Conservation (phyloP, 1,139 yeast genomes). For the Nakaseomyces nivariensis region DNA sequence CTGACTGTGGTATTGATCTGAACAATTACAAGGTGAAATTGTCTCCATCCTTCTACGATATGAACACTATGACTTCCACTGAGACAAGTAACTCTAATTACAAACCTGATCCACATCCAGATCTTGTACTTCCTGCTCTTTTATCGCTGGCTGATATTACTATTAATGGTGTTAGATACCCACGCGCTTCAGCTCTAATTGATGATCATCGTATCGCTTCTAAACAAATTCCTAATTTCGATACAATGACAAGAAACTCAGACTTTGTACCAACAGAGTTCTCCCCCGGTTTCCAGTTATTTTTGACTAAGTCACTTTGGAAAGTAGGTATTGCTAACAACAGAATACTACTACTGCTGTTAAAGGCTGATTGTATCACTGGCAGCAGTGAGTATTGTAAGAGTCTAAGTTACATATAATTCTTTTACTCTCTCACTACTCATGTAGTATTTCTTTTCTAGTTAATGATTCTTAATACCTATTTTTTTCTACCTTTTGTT, state of each 20-base stretch:
- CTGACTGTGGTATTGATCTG: conserved; percentile 8
- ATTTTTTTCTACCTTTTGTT: too few species aligned
- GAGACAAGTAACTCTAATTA: conserved; percentile 3
- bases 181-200: conserved; percentile 16
- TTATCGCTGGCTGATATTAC: conserved; percentile 16
- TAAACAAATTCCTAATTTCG: conserved; percentile 1
- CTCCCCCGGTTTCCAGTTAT: conserved; percentile 17
- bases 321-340: conserved; percentile 18
- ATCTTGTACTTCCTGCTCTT: conserved; percentile 21
- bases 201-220: conserved; percentile 9
- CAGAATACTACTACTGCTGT: conserved; percentile 20
- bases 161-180: conserved; percentile 18
- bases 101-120: conserved; percentile 3
- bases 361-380: conserved; percentile 20
- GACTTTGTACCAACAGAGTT: conserved; percentile 1
- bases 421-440: too few species aligned
- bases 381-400: conserved; percentile 20
- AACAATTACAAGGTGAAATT: conserved; percentile 7
- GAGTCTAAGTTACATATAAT: conserved; percentile 3
- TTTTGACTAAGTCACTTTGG: conserved; percentile 26
- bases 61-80: neutral
- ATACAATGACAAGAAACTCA: conserved; percentile 2
- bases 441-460: too few species aligned
- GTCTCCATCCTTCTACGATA: conserved; percentile 4
- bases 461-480: neutral